A percentile compares a stretch with the other conserved stretches of the same genome.
Conservation (phyloP, 768 basidiomycete genomes). For the Psilocybe cyanescens region DNA sequence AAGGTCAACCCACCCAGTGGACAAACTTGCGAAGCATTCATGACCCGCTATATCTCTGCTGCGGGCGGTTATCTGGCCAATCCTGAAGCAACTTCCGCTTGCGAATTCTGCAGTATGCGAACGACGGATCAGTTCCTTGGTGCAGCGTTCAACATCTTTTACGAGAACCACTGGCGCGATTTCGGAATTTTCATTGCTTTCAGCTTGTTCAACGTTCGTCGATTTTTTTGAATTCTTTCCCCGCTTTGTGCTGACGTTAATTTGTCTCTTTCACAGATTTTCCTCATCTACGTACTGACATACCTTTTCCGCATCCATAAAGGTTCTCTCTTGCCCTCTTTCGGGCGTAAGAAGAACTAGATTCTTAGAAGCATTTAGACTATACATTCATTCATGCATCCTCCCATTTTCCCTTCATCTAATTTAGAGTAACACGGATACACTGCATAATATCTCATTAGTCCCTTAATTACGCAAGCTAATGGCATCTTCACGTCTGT, state of each 20-base stretch:
- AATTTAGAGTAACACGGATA: no score
- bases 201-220: conserved; percentile 1
- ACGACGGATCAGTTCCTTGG: conserved; percentile 63
- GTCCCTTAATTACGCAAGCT: no score
- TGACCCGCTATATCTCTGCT: conserved; percentile 48
- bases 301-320: background rate
- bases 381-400: no score
- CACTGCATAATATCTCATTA: no score
- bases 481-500: no score
- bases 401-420: no score
- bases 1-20: conserved; percentile 56
- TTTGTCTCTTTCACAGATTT: background rate
- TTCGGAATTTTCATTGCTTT: conserved; percentile 50
- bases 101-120: conserved; percentile 59
- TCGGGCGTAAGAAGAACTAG: background rate
- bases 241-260: background rate
- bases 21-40: conserved; percentile 54
- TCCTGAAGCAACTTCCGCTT: conserved; percentile 49
- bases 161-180: conserved; percentile 56
- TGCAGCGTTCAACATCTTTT: conserved; percentile 56
- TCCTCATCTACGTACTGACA: background rate
- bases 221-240: background rate
- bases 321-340: background rate
- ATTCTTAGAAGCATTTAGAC: no score
- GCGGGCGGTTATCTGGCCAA: conserved; percentile 65